Evolutionary conservation across 345 rosid species (phyloP), one percentile per base, ranked within the genome.

Genomic region (Linum tenue): DNA sequence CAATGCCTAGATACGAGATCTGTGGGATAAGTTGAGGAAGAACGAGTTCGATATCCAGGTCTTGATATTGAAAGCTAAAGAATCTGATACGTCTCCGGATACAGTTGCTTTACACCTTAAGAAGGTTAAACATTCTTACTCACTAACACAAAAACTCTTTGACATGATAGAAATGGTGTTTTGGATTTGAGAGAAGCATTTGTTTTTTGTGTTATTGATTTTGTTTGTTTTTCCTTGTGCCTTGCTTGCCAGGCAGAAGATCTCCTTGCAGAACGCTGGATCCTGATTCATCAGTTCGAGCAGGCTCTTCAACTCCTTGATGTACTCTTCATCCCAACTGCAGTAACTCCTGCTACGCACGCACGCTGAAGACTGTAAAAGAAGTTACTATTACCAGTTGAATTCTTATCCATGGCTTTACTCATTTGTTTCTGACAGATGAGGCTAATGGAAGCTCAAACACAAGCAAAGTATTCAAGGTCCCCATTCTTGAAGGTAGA

Each of bases 31-130:
- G 77, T 82, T 73, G 56, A 82, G 96, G 77, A 83, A 76, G 77
- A 80, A 71, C 84, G 87, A 92, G 69, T 92, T 87, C 72, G 89
- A 86, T 69, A 72, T 88, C 71, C 84, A 92, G 69, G 83, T 82
- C 69, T 69, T 86, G 63, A 72, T 81, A 72, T 78, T 79, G 11
- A 81, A 76, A 76, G 96, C 77, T 0, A 66, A 67, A 75, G 84
- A 82, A 6, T 82, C 86, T 11, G 84, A 83, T 60, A 80, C 66
- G 55, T 71, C 77, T 72, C 64, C 85, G 64, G 72, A 76, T 65
- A 73, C 62, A 16, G 65, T 63, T 8, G 80, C 75, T 67, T 77
- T 74, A 60, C 73, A 66, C 72, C 87, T 77, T 61, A 78, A 82
- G 68, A 76, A 85, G 88, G 95, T 87, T 39, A 58, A 48, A 8